These are phyloP conservation scores for Secale cereale DNA, from an alignment of 176 grass and related monocot species.

Conservation along the genomic window DNA sequence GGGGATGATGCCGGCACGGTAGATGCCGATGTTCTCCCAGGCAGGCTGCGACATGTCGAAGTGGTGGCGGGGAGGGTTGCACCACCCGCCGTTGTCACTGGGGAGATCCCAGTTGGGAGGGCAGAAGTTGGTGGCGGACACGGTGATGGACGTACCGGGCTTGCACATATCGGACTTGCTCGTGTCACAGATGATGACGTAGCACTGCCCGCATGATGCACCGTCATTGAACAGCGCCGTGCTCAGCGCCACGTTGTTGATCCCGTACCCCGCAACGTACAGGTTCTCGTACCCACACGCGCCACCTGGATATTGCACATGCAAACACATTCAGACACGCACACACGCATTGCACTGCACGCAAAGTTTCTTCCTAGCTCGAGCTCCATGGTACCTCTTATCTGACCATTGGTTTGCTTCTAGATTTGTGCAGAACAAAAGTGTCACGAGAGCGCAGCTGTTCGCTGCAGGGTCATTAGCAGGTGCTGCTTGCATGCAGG, in stretches of 20 bases:
- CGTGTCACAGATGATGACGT: constrained; percentile 31
- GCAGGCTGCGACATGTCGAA: constrained; percentile 21
- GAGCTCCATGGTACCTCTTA: too few relatives aligned
- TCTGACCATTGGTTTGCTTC: too few relatives aligned
- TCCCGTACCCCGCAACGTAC: constrained; percentile 45
- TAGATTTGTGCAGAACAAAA: too few relatives aligned
- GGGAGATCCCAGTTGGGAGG: not conserved
- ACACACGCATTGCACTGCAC: too few relatives aligned
- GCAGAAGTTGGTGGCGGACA: not conserved
- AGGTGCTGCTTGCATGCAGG: too few relatives aligned
- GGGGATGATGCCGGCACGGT: constrained; percentile 36
- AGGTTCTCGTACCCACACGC: constrained; percentile 60
- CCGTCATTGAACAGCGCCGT: constrained; percentile 40
- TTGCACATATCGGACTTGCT: not conserved
- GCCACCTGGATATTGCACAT: constrained; percentile 30
- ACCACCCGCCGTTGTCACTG: not conserved
- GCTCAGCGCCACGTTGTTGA: constrained; percentile 45
- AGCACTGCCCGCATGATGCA: constrained; percentile 55
- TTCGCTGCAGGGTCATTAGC: too few relatives aligned
- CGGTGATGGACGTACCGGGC: not conserved
- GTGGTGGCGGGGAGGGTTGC: not conserved
- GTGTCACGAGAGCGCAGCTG: too few relatives aligned
- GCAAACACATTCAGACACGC: not conserved
- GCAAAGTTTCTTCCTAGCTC: too few relatives aligned
- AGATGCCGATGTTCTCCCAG: constrained; percentile 31